phyloP scores from a whole-genome alignment of 176 grass and related monocot genomes.

The Alopecurus myosuroides region DNA sequence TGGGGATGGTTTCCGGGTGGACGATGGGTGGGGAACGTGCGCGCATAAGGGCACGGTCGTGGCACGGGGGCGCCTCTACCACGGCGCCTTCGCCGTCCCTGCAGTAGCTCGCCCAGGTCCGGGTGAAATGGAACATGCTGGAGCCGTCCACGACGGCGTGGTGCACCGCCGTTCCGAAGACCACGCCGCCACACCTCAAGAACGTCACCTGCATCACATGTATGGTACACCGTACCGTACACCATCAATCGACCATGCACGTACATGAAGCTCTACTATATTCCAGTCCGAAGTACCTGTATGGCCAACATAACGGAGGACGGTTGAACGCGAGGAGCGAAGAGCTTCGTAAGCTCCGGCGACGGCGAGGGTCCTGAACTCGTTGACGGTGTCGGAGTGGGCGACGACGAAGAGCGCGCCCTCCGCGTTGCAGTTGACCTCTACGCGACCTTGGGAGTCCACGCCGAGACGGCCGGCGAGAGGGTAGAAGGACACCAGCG shows the following conservation, averaged over 20 bases:
- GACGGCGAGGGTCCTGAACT: constrained; percentile 13
- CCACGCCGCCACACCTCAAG: neutral
- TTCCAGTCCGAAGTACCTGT: neutral
- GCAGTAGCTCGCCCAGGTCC: constrained; percentile 1
- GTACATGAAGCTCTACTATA: too few relatives aligned
- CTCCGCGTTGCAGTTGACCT: constrained; percentile 35
- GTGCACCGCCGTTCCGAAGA: neutral
- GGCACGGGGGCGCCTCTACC: neutral
- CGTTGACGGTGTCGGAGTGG: neutral
- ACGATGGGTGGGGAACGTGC: neutral
- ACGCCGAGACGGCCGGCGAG: constrained; percentile 21
- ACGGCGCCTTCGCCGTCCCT: neutral
- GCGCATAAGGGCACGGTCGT: constrained; percentile 19
- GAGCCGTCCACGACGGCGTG: neutral
- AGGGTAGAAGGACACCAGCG: constrained; percentile 36
- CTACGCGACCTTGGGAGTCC: neutral
- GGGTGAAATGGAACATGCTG: neutral
- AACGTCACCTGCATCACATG: neutral
- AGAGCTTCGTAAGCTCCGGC: neutral
- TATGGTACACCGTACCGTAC: too few relatives aligned
- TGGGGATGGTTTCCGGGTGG: neutral
- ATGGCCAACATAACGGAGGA: neutral
- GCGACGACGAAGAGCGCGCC: constrained; percentile 40
- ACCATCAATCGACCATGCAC: too few relatives aligned
- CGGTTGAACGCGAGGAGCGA: neutral